Evolutionary conservation across 257 asterid species (phyloP).

Genomic region (Rhazya stricta): DNA sequence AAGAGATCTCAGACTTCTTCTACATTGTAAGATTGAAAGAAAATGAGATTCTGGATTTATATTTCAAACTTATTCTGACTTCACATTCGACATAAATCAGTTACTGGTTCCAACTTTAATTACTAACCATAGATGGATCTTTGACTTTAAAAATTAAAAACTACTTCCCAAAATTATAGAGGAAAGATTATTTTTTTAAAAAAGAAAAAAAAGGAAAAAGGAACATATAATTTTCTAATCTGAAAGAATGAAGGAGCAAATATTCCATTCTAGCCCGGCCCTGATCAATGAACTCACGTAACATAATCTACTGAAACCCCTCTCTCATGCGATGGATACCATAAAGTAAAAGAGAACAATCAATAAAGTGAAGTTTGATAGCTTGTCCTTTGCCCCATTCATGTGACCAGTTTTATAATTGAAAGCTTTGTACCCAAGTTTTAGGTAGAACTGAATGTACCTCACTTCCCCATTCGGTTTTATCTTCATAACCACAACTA

Average conservation of each 20-base stretch:
- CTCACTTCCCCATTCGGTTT: constrained; percentile 98
- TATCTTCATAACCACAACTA: constrained; percentile 99
- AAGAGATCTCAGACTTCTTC: background rate
- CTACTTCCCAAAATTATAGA: background rate
- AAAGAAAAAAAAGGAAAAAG: too few relatives aligned
- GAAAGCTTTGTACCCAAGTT: background rate
- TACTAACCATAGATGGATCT: background rate
- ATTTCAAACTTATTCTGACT: background rate
- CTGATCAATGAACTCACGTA: background rate
- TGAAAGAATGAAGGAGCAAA: background rate
- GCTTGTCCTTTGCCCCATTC: background rate
- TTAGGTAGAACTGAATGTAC: constrained; percentile 26
- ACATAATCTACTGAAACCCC: background rate
- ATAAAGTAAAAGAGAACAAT: background rate
- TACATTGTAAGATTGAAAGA: background rate
- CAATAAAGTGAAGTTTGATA: background rate
- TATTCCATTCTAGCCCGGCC: background rate
- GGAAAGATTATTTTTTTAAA: background rate
- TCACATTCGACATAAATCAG: background rate
- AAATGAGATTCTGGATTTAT: background rate
- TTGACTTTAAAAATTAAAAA: background rate
- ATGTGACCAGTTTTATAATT: background rate
- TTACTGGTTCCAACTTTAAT: background rate
- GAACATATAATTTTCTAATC: too few relatives aligned
- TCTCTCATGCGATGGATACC: background rate